Conservation (phyloP, 495 filamentous ascomycete species). For the Xylaria telfairii region DNA sequence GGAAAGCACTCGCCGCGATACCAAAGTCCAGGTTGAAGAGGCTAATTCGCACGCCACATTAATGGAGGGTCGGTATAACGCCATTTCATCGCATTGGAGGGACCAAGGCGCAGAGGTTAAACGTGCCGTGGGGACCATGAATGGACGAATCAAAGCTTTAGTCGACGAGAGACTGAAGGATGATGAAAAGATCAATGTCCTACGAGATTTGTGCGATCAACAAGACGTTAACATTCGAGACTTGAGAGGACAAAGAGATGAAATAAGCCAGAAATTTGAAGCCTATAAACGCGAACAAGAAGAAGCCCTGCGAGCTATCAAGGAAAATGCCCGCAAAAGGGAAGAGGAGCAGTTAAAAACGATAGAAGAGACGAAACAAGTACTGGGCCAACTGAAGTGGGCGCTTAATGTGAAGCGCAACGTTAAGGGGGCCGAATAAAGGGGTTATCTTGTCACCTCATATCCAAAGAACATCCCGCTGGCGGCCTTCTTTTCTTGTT, state of each 20-base stretch:
- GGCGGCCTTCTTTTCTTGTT: background rate
- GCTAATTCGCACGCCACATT: slow-evolving; percentile 60
- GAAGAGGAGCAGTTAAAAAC: slow-evolving; percentile 61
- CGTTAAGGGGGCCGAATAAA: slow-evolving; percentile 57
- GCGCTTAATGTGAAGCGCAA: slow-evolving; percentile 67
- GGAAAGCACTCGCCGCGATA: slow-evolving; percentile 65
- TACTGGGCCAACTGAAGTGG: slow-evolving; percentile 72
- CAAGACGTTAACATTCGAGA: slow-evolving; percentile 70
- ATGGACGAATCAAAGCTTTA: slow-evolving; percentile 54
- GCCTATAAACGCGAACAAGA: slow-evolving; percentile 70
- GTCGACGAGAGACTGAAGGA: slow-evolving; percentile 60
- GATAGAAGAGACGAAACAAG: slow-evolving; percentile 65
- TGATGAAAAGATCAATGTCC: slow-evolving; percentile 60
- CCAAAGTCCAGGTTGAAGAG: slow-evolving; percentile 67
- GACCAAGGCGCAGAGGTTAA: slow-evolving; percentile 67
- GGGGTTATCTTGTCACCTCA: background rate
- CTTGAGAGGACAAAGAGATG: slow-evolving; percentile 64
- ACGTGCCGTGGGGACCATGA: slow-evolving; percentile 59
- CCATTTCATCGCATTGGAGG: slow-evolving; percentile 69
- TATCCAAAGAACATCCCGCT: background rate
- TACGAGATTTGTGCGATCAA: slow-evolving; percentile 71
- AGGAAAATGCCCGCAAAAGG: slow-evolving; percentile 58
- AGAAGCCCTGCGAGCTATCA: slow-evolving; percentile 60
- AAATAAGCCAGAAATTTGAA: slow-evolving; percentile 61
- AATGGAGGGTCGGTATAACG: slow-evolving; percentile 71